These are phyloP conservation scores for Yarrowia yakushimensis DNA, from an alignment of 805 yeast species.

Conservation along the genomic window DNA sequence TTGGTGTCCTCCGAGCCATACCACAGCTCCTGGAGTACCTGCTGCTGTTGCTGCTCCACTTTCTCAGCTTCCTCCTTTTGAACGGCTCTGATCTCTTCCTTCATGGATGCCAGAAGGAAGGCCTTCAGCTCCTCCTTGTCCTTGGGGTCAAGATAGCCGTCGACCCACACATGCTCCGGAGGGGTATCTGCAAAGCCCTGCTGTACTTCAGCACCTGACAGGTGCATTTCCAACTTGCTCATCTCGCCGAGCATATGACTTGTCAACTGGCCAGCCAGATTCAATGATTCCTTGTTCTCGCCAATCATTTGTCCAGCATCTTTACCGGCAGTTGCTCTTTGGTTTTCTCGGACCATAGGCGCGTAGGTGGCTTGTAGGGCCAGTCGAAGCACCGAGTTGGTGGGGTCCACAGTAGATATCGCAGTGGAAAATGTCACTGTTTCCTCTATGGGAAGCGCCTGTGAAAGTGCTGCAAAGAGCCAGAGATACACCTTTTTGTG, in stretches of 20 bases:
- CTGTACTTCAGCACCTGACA: constrained; percentile 8
- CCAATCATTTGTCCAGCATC: neutral
- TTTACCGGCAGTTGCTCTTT: neutral
- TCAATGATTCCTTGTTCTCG: constrained; percentile 2
- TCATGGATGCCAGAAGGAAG: neutral
- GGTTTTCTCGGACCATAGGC: neutral
- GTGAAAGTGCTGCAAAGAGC: neutral
- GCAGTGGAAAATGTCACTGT: neutral
- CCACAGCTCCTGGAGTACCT: constrained; percentile 2
- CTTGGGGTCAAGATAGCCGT: constrained; percentile 7
- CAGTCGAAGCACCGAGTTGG: neutral
- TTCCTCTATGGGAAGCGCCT: neutral
- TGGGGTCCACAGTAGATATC: neutral
- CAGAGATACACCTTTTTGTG: neutral
- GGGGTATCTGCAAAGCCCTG: neutral
- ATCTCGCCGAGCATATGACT: neutral
- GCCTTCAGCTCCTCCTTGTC: constrained; percentile 7
- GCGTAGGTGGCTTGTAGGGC: neutral
- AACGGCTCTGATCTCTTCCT: neutral
- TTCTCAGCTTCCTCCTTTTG: neutral
- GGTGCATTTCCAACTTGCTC: constrained; percentile 14
- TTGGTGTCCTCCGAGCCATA: constrained; percentile 1
- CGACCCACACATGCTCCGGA: constrained; percentile 3
- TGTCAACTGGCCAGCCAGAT: neutral
- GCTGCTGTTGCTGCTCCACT: neutral